These are phyloP conservation scores for Carex parvula DNA, from an alignment of 176 grass and related monocot genomes.

Conservation along the genomic window DNA sequence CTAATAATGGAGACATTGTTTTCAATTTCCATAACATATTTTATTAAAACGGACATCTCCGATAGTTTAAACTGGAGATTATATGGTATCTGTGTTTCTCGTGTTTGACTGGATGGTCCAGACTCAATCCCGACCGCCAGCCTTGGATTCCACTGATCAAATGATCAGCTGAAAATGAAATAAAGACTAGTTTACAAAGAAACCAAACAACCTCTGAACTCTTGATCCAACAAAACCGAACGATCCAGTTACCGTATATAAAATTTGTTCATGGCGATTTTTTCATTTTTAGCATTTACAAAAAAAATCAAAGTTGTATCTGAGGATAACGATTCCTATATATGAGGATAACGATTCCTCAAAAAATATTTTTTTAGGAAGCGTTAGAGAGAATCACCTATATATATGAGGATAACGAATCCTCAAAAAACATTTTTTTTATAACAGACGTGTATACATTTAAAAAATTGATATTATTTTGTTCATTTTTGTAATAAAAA, in stretches of 20 bases:
- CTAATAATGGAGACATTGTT: neutral
- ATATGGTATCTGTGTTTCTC: neutral
- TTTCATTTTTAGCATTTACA: too few species aligned
- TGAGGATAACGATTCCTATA: too few species aligned
- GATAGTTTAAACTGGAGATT: neutral
- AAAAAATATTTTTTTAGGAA: too few species aligned
- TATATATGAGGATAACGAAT: too few species aligned
- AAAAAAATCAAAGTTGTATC: too few species aligned
- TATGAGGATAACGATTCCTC: too few species aligned
- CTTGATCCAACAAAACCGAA: neutral
- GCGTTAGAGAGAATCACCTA: too few species aligned
- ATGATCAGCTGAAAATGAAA: neutral
- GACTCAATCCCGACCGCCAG: neutral
- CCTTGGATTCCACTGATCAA: conserved; percentile 15
- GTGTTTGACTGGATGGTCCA: neutral
- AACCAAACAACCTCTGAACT: neutral
- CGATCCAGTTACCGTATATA: neutral
- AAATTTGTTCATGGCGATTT: neutral
- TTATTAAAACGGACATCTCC: neutral
- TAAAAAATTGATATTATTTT: too few species aligned
- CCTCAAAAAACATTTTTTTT: too few species aligned
- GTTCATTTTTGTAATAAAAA: too few species aligned
- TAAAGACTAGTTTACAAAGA: neutral
- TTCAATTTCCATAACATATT: neutral
- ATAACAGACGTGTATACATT: too few species aligned